phyloP scores from a whole-genome alignment of 2,329 filamentous ascomycete species.

The Fusarium nelsonii region DNA sequence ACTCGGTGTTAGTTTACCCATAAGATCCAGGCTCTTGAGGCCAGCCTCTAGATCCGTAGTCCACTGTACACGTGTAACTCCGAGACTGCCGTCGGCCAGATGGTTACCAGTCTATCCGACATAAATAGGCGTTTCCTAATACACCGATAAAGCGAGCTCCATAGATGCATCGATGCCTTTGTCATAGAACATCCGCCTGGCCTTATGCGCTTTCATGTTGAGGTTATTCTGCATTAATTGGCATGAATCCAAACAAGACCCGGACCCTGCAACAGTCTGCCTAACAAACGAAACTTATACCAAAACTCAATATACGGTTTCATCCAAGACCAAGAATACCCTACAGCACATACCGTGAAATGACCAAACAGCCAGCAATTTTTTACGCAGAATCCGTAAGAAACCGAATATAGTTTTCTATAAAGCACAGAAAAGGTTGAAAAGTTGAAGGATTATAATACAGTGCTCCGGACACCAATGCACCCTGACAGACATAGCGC shows the following conservation, averaged over 20 bases:
- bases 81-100: slow-evolving; percentile 16
- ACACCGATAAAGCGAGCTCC: not conserved
- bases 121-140: not conserved
- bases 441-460: slow-evolving; percentile 37
- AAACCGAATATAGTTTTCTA: slow-evolving; percentile 27
- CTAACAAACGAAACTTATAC: not conserved
- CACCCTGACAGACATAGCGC: slow-evolving; percentile 43
- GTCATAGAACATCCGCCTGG: not conserved
- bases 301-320: not conserved
- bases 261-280: not conserved
- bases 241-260: not conserved
- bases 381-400: slow-evolving; percentile 2
- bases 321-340: not conserved
- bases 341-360: not conserved
- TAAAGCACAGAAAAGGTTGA: slow-evolving; percentile 33
- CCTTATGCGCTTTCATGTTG: not conserved
- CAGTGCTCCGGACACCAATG: slow-evolving; percentile 45
- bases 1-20: slow-evolving; percentile 11
- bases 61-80: slow-evolving; percentile 31
- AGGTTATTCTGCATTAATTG: not conserved
- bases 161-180: not conserved
- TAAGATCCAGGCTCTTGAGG: slow-evolving; percentile 18
- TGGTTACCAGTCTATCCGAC: not conserved
- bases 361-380: not conserved
- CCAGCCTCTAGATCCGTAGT: slow-evolving; percentile 8